Evolutionary conservation across 345 rosid genomes (phyloP).

Genomic region (Gynandropsis gynandra): DNA sequence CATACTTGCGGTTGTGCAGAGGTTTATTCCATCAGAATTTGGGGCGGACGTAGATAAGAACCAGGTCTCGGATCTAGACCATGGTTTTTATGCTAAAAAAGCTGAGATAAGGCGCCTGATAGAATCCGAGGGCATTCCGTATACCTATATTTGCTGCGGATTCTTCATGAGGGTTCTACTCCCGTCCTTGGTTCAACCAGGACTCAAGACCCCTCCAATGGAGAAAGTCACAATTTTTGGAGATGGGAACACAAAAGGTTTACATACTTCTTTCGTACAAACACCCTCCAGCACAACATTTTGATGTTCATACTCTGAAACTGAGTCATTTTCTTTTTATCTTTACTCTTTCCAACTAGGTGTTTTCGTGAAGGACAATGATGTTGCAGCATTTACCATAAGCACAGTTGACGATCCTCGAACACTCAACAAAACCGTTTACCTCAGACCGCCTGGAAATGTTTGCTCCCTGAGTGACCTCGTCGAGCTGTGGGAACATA

Average conservation of each 20-base stretch:
- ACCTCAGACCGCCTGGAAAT: conserved; percentile 46
- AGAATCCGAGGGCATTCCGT: conserved; percentile 58
- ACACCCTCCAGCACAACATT: background rate
- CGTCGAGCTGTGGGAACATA: conserved; percentile 55
- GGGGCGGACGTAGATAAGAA: conserved; percentile 67
- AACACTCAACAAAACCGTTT: conserved; percentile 54
- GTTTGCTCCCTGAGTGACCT: conserved; percentile 51
- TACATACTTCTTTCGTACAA: conserved; percentile 4
- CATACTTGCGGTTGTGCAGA: conserved; percentile 40
- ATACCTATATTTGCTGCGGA: conserved; percentile 65
- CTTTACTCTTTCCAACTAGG: conserved; percentile 5
- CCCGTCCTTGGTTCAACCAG: conserved; percentile 71
- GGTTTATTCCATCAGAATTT: conserved; percentile 80
- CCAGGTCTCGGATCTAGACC: conserved; percentile 50
- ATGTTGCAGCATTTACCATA: conserved; percentile 49
- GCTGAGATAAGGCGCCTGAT: conserved; percentile 58
- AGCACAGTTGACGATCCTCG: conserved; percentile 57
- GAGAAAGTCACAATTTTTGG: conserved; percentile 61
- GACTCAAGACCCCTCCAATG: conserved; percentile 50
- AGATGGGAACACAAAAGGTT: conserved; percentile 66
- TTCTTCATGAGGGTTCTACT: conserved; percentile 53
- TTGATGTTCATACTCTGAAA: too few species aligned
- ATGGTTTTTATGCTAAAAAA: conserved; percentile 49
- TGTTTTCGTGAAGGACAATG: conserved; percentile 36
- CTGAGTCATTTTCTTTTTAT: background rate